Base-by-base conservation (phyloP, 2,329 filamentous ascomycete species). In the Boeremia lycopersici region DNA sequence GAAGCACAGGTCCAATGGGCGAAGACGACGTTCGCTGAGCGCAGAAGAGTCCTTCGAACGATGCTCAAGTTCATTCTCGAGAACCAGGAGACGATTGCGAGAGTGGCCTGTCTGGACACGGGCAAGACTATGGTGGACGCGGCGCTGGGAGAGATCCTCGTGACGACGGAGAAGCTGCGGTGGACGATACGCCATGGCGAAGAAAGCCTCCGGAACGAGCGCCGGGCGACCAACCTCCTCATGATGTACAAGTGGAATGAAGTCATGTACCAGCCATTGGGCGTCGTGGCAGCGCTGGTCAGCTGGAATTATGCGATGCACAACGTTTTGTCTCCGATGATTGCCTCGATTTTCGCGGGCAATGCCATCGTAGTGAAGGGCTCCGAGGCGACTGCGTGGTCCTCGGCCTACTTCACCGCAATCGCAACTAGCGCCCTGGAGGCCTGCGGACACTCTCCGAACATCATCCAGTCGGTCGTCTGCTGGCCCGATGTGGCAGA, bases 121-220 rank as follows among this genome's bases (percentile, higher is more conserved):
- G 95, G 95, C 60, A 99, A 99, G 82, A 97, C 96, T 2, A 90
- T 93, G 80, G 87, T 98, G 34, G 95, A 99, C 77, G 95, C 93
- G 0, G 88, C 90, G 64, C 87, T 99, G 51, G 95, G 95, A 47
- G 95, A 99, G 81, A 93, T 98, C 60, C 82, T 99, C 50, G 92
- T 97, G 36, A 97, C 95, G 6, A 87, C 85, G 0, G 95, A 98
- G 81, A 97, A 96, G 80, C 82, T 99, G 56, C 88, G 90, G 70
- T 99, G 95, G 95, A 96, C 92, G 3, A 88, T 98, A 59, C 81
- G 87, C 61, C 91, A 99, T 76, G 95, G 95, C 65, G 93, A 97
- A 76, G 86, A 85, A 68, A 90, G 92, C 0, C 77, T 99, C 62
- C 77, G 77, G 31, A 85, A 91, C 0, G 88, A 89, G 60, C 80